Evolutionary conservation across 1,284 basidiomycete genomes (phyloP).

Genomic region (Pseudozyma thailandica): DNA sequence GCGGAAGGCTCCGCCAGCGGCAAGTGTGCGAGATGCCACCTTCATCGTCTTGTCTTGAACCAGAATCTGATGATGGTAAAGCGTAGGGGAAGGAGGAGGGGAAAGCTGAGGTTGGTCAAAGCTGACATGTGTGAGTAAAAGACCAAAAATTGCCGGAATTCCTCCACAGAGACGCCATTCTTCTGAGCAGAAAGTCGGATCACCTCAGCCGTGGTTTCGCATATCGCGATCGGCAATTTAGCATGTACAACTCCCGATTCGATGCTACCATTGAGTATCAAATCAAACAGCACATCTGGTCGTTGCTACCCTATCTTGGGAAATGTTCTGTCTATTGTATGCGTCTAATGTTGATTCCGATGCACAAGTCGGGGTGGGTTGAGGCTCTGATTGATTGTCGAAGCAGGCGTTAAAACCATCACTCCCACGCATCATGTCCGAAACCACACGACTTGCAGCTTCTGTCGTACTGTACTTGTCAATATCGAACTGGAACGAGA

Average conservation of each 20-base stretch:
- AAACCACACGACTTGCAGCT: too few species aligned
- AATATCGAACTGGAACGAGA: too few species aligned
- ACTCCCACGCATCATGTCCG: too few species aligned
- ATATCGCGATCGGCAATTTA: background rate
- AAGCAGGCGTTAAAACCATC: too few species aligned
- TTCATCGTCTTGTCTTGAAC: conserved; percentile 10
- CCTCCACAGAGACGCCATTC: conserved; percentile 19
- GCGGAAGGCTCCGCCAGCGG: conserved; percentile 16
- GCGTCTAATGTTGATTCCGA: background rate
- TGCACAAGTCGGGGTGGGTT: background rate
- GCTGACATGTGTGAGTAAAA: background rate
- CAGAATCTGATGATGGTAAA: background rate
- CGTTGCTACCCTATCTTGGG: too few species aligned
- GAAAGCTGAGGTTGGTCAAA: background rate
- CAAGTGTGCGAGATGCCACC: conserved; percentile 17
- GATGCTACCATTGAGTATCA: too few species aligned
- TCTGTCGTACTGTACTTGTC: background rate
- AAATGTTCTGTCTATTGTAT: too few species aligned
- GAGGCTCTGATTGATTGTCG: too few species aligned
- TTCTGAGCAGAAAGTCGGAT: conserved; percentile 20
- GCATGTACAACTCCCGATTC: too few species aligned
- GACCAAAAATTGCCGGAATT: too few species aligned
- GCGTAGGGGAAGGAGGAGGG: too few species aligned
- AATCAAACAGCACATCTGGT: too few species aligned
- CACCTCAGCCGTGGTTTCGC: conserved; percentile 36